Base-by-base conservation (phyloP, 352 stramenopile species). In the Pythium plurisporium region DNA sequence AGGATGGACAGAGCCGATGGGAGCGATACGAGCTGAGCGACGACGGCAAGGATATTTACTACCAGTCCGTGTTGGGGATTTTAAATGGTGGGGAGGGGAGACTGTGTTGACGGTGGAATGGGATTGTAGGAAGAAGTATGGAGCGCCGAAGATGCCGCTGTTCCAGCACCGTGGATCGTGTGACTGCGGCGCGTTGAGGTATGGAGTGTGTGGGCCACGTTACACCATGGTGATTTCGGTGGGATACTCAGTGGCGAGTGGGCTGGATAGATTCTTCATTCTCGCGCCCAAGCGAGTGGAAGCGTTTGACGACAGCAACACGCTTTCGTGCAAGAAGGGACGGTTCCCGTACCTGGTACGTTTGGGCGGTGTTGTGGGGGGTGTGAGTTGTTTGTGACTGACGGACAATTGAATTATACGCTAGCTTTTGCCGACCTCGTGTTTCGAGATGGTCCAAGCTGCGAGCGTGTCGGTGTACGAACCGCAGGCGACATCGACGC, bases 101-200 rank as follows among this genome's bases (percentile, higher is more conserved):
- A 2, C 9, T 30, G 15, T 37, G 5, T 34, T 25, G 36, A 56
- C 36, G n/a, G n/a, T n/a, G n/a, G n/a, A n/a, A n/a, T n/a, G n/a
- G n/a, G n/a, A n/a, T n/a, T n/a, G n/a, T n/a, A 92, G 82, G 48
- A 87, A 87, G 43, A 92, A 92, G 67, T 92, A 90, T 33, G 74
- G 70, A 19, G 70, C 77, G 59, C 73, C 79, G 14, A 85, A 88
- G 67, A 46, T 87, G 55, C 74, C 76, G 42, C 63, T 92, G 30
- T 89, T 92, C 49, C 80, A 89, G 54, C 82, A 92, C 44, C 71
- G 72, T 55, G 82, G 82, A 49, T 69, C 72, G 30, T 92, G 82
- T 33, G 80, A 89, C 45, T 92, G 82, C 30, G 79, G 78, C 5
- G 75, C 79, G 14, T 40, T 92, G 26, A 69, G 76, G 79, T 89